phyloP scores from a whole-genome alignment of 1,139 yeast genomes.

The Saccharomyces hybrid region DNA sequence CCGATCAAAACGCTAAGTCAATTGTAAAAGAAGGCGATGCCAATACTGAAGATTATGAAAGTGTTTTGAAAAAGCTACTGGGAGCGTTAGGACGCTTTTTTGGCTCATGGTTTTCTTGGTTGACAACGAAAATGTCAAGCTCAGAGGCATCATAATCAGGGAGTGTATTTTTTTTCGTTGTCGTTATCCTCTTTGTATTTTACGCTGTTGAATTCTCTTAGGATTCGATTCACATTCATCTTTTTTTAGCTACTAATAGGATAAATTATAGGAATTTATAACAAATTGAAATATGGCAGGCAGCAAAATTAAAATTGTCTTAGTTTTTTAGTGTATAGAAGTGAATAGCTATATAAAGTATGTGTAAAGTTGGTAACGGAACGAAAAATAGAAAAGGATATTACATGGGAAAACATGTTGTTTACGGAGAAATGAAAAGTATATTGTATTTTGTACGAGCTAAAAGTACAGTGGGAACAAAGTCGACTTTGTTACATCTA shows the following conservation, averaged over 20 bases:
- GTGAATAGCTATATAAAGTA: not conserved
- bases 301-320: not conserved
- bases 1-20: conserved; percentile 4
- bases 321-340: not conserved
- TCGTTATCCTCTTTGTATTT: not conserved
- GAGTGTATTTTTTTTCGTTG: not conserved
- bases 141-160: conserved; percentile 2
- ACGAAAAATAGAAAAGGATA: not conserved
- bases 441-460: not conserved
- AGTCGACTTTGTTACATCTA: not conserved
- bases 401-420: not conserved
- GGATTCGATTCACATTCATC: not conserved
- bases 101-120: conserved; percentile 12
- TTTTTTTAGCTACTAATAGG: not conserved
- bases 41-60: conserved; percentile 13
- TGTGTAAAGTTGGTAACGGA: not conserved
- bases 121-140: conserved; percentile 2
- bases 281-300: not conserved
- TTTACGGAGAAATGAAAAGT: not conserved
- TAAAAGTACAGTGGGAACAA: not conserved
- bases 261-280: not conserved
- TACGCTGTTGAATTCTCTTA: not conserved
- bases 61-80: conserved; percentile 12
- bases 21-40: conserved; percentile 6
- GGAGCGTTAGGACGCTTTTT: conserved; percentile 10